These are phyloP conservation scores for Amphicarpaea edgeworthii DNA, from an alignment of 306 rosid species.

Conservation along the genomic window DNA sequence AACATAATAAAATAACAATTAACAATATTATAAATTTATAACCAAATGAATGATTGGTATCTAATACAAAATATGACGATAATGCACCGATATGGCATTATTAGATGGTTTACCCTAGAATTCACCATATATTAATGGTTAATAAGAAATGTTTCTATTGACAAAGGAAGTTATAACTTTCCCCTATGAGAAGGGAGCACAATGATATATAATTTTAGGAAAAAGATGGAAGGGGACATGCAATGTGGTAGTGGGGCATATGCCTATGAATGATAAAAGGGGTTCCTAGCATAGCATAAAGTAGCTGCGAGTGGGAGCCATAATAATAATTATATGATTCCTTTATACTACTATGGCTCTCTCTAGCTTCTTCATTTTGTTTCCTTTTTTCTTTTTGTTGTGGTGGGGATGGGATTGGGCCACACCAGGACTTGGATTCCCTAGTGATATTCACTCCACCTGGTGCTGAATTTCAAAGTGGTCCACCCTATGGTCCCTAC, in stretches of 20 bases:
- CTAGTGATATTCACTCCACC: constrained; percentile 38
- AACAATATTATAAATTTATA: too few relatives aligned
- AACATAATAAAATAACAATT: too few relatives aligned
- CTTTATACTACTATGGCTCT: constrained; percentile 7
- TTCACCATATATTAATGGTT: too few relatives aligned
- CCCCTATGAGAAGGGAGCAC: constrained; percentile 30
- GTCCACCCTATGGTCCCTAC: constrained; percentile 34
- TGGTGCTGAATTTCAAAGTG: constrained; percentile 36
- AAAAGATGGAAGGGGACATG: constrained; percentile 28
- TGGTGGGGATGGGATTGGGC: constrained; percentile 39
- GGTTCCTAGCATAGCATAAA: constrained; percentile 43
- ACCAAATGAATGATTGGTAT: too few relatives aligned
- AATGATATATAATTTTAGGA: constrained; percentile 33
- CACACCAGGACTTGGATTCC: constrained; percentile 35
- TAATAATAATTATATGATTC: constrained; percentile 35
- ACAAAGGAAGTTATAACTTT: background rate
- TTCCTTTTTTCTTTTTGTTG: background rate
- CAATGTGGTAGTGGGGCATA: constrained; percentile 52
- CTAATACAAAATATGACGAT: too few relatives aligned
- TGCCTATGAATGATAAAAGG: constrained; percentile 45
- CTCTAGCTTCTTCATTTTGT: constrained; percentile 5
- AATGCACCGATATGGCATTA: too few relatives aligned
- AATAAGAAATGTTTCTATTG: too few relatives aligned
- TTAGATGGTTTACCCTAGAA: too few relatives aligned
- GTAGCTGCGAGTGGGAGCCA: constrained; percentile 42